Evolutionary conservation across 2,329 filamentous ascomycete species (phyloP).

Genomic region (Epichloe sibirici): DNA sequence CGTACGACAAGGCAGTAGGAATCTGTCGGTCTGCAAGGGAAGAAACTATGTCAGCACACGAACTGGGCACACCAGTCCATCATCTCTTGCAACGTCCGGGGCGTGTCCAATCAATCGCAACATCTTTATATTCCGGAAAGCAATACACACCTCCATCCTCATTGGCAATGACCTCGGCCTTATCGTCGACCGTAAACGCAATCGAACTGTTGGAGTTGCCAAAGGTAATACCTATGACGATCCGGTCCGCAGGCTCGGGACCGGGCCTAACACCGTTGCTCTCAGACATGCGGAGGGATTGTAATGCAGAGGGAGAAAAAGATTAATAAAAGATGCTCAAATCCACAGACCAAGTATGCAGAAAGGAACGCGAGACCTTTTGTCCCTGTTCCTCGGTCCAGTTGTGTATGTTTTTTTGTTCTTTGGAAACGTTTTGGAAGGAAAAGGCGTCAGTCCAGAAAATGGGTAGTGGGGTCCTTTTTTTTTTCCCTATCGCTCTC

Average conservation of each 20-base stretch:
- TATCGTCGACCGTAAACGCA: slow-evolving; percentile 84
- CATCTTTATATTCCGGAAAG: background rate
- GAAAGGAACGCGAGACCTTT: background rate
- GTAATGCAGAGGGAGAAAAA: background rate
- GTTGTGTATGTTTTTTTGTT: background rate
- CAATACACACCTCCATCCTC: slow-evolving; percentile 77
- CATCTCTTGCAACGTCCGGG: background rate
- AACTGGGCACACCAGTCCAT: background rate
- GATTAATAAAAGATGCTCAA: background rate
- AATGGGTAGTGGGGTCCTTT: slow-evolving; percentile 7
- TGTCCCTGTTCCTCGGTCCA: background rate
- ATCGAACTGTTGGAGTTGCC: slow-evolving; percentile 98
- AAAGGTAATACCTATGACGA: slow-evolving; percentile 90
- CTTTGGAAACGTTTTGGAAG: background rate
- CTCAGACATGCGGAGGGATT: slow-evolving; percentile 30
- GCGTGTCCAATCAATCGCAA: background rate
- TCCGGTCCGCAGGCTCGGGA: slow-evolving; percentile 44
- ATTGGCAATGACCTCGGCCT: slow-evolving; percentile 95
- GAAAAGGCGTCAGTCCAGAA: background rate
- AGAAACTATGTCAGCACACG: background rate
- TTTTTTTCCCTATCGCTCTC: slow-evolving; percentile 1
- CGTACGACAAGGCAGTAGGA: slow-evolving; percentile 85
- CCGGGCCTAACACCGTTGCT: slow-evolving; percentile 30
- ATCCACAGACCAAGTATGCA: background rate
- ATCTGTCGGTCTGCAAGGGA: slow-evolving; percentile 73